Percentiles rank a stretch among this genome's conserved stretches.
These are phyloP conservation scores for Podospora sp. DNA, from an alignment of 495 filamentous ascomycete species.

Conservation along the genomic window DNA sequence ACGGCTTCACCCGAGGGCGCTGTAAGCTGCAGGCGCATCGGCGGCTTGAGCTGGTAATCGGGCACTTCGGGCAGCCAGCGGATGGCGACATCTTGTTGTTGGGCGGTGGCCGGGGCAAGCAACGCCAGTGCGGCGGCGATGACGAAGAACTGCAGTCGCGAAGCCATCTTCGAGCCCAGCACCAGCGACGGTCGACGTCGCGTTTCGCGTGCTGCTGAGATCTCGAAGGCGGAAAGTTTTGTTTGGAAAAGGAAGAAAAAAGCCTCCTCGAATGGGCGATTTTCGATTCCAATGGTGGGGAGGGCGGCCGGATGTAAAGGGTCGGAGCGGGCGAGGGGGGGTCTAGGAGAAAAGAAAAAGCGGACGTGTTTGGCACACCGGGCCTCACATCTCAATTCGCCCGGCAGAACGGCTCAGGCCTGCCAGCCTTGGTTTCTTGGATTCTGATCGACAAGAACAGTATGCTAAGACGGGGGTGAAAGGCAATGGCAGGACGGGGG, in stretches of 20 bases:
- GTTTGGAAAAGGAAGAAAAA: conserved; percentile 28
- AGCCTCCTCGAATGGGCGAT: conserved; percentile 19
- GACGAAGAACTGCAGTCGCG: conserved; percentile 29
- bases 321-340: conserved; percentile 20
- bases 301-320: conserved; percentile 24
- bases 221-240: conserved; percentile 27
- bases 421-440: conserved; percentile 27
- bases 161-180: conserved; percentile 39
- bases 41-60: conserved; percentile 32
- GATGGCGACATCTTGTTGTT: conserved; percentile 31
- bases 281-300: conserved; percentile 21
- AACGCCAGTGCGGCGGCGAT: conserved; percentile 29
- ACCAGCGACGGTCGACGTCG: conserved; percentile 48
- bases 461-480: conserved; percentile 32
- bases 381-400: conserved; percentile 31
- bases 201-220: conserved; percentile 25
- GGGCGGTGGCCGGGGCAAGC: conserved; percentile 29
- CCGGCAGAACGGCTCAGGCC: conserved; percentile 26
- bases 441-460: conserved; percentile 36
- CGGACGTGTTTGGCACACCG: conserved; percentile 29
- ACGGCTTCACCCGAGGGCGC: conserved; percentile 32
- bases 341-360: conserved; percentile 19
- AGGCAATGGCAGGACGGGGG: conserved; percentile 23
- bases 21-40: conserved; percentile 42
- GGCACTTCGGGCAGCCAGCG: conserved; percentile 32